Percentiles rank a stretch among this genome's conserved stretches.
Evolutionary conservation across 306 rosid genomes (phyloP).

Genomic region (Aeschynomene evenia): DNA sequence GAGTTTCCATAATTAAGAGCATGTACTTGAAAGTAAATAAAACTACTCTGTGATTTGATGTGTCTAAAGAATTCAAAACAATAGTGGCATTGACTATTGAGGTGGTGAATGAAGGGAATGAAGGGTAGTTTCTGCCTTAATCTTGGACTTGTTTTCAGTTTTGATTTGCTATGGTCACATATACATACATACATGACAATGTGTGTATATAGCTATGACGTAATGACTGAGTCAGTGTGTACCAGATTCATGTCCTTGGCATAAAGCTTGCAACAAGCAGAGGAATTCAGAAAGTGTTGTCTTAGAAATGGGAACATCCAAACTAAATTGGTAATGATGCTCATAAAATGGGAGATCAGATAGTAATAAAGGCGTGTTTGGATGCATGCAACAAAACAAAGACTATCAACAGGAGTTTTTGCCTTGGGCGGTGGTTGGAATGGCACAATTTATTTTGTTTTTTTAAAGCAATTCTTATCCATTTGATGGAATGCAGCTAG

Average conservation of each 20-base stretch:
- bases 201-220: not conserved
- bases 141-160: not conserved
- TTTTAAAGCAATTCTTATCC: conserved; percentile 57
- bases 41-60: conserved; percentile 8
- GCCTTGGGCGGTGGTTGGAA: conserved; percentile 73
- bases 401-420: conserved; percentile 31
- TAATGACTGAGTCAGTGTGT: conserved; percentile 2
- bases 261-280: conserved; percentile 20
- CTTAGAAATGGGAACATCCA: conserved; percentile 55
- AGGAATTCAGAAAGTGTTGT: conserved; percentile 49
- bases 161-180: not conserved
- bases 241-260: conserved; percentile 36
- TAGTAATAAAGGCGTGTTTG: conserved; percentile 34
- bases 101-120: too few relatives aligned
- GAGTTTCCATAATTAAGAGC: not conserved
- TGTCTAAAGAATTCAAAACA: not conserved
- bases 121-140: not conserved
- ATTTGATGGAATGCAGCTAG: conserved; percentile 35
- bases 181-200: not conserved
- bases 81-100: not conserved
- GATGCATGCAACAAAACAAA: conserved; percentile 29
- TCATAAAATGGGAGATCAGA: conserved; percentile 25
- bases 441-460: conserved; percentile 47
- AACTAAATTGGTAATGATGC: conserved; percentile 48
- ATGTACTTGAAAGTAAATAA: conserved; percentile 1